A percentile compares a stretch with the other conserved stretches of the same genome.
Conservation (phyloP, 164 flowering plant species). For the Piper longum region DNA sequence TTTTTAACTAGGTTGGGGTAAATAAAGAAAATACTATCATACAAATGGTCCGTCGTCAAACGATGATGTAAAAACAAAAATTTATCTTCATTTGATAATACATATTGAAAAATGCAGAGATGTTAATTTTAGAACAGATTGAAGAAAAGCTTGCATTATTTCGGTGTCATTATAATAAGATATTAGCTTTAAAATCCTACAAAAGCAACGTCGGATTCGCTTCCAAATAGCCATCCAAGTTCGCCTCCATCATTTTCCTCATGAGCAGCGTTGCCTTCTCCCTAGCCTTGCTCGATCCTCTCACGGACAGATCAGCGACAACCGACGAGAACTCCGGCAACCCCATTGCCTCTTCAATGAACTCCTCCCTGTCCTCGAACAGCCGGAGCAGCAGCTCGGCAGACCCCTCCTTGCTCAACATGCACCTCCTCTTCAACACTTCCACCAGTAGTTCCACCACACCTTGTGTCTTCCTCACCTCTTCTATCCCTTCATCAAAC, state of each 20-base stretch:
- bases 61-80: no score
- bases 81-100: no score
- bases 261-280: constrained; percentile 40
- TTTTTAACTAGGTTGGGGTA: no score
- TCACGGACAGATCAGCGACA: constrained; percentile 50
- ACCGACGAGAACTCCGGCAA: constrained; percentile 36
- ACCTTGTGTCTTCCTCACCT: constrained; percentile 21
- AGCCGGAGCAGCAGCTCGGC: constrained; percentile 40
- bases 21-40: no score
- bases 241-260: constrained; percentile 40
- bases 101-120: no score
- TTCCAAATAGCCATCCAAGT: constrained; percentile 17
- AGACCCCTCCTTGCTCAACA: constrained; percentile 65
- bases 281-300: constrained; percentile 43
- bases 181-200: background rate
- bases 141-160: no score
- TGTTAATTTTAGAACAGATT: no score
- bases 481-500: constrained; percentile 45
- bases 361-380: constrained; percentile 49
- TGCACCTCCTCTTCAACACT: constrained; percentile 43
- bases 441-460: constrained; percentile 31
- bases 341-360: constrained; percentile 29
- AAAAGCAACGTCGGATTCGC: constrained; percentile 10
- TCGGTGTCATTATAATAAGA: no score
- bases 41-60: no score